These are phyloP conservation scores for Lachnum nothofagi DNA, from an alignment of 2,329 filamentous ascomycete species.

Conservation along the genomic window DNA sequence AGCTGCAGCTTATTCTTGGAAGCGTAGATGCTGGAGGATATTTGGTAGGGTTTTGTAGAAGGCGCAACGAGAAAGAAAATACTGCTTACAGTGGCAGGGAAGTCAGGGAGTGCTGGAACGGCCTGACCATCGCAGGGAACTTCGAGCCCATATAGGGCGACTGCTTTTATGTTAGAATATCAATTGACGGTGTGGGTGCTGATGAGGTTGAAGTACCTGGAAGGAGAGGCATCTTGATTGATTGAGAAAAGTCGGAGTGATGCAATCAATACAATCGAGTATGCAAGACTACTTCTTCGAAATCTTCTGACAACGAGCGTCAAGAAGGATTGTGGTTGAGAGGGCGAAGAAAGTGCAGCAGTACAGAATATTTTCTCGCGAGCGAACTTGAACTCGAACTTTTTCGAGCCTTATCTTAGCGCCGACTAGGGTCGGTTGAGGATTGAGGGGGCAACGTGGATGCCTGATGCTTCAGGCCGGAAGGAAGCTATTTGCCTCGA, in stretches of 20 bases:
- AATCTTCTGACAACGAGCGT: neutral
- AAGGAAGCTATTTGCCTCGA: too few species aligned
- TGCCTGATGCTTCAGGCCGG: too few species aligned
- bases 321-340: neutral
- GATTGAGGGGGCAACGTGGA: neutral
- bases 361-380: neutral
- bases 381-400: neutral
- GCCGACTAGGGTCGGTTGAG: neutral
- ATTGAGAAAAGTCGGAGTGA: neutral
- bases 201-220: conserved; percentile 34
- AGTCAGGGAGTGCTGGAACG: conserved; percentile 71
- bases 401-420: conserved; percentile 2
- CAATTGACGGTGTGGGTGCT: neutral
- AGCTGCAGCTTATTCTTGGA: conserved; percentile 10
- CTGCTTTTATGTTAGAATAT: conserved; percentile 38
- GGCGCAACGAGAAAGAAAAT: neutral
- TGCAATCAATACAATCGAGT: neutral
- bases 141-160: conserved; percentile 87
- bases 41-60: too few species aligned
- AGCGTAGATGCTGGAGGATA: too few species aligned
- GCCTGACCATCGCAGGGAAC: conserved; percentile 80
- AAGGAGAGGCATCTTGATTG: conserved; percentile 49
- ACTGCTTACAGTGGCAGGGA: conserved; percentile 74
- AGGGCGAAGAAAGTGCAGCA: neutral
- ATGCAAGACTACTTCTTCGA: neutral